A percentile compares a stretch with the other conserved stretches of the same genome.
Conservation (phyloP, 305 asterid genomes). For the Plantago rigida region DNA sequence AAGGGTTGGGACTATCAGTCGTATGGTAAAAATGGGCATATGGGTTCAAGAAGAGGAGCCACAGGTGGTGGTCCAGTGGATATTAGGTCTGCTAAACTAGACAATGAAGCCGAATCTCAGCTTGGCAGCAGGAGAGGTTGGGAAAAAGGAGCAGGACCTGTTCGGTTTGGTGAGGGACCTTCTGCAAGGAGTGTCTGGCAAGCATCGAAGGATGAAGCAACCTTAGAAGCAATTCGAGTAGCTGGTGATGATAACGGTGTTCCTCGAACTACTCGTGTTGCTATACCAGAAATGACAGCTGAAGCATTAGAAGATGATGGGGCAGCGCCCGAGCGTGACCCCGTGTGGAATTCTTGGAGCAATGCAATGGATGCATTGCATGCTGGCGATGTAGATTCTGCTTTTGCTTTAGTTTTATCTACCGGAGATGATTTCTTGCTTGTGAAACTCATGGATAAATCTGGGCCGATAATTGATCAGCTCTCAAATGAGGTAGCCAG, state of each 20-base stretch:
- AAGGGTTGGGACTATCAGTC: constrained; percentile 60
- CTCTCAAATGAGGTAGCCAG: constrained; percentile 70
- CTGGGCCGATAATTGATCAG: constrained; percentile 85
- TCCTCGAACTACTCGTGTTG: constrained; percentile 63
- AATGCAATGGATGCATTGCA: constrained; percentile 93
- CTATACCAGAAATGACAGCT: constrained; percentile 68
- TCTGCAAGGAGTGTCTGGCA: constrained; percentile 99
- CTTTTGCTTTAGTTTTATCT: constrained; percentile 79
- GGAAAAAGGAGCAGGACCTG: constrained; percentile 66
- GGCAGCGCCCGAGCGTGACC: constrained; percentile 62
- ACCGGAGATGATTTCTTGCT: constrained; percentile 82
- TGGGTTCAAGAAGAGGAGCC: constrained; percentile 53
- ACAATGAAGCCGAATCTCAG: constrained; percentile 50
- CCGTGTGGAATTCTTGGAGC: constrained; percentile 80
- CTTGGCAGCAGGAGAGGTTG: constrained; percentile 63
- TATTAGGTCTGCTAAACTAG: constrained; percentile 52
- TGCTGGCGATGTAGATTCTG: constrained; percentile 71
- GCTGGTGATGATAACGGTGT: constrained; percentile 86
- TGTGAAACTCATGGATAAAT: constrained; percentile 83
- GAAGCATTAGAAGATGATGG: constrained; percentile 71
- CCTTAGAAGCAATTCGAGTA: constrained; percentile 90
- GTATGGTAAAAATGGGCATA: constrained; percentile 58
- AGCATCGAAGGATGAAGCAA: constrained; percentile 98
- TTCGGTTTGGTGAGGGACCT: constrained; percentile 97
- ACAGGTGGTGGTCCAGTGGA: constrained; percentile 39